A percentile compares a stretch with the other conserved stretches of the same genome.
These are phyloP conservation scores for Myxozyma lipomycoides DNA, from an alignment of 805 yeast genomes.

Conservation along the genomic window DNA sequence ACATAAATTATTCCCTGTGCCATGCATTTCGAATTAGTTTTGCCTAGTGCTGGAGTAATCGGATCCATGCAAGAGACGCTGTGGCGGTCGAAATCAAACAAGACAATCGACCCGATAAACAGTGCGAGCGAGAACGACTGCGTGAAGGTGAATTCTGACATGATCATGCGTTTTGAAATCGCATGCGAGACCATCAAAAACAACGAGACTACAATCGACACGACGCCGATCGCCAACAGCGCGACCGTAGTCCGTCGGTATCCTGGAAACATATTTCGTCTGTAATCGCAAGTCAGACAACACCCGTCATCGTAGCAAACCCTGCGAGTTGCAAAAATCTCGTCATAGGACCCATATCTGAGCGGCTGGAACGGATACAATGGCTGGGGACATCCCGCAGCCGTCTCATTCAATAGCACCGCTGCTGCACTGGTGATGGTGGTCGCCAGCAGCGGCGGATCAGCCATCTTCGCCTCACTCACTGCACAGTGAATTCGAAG, in stretches of 20 bases:
- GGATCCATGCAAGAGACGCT: conserved; percentile 12
- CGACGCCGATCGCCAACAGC: conserved; percentile 16
- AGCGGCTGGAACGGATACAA: conserved; percentile 12
- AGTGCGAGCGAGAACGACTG: conserved; percentile 16
- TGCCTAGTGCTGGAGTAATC: conserved; percentile 19
- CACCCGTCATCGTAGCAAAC: conserved; percentile 15
- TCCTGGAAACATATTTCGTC: conserved; percentile 1
- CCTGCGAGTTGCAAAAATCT: conserved; percentile 1
- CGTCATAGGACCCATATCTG: background rate
- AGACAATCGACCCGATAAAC: conserved; percentile 8
- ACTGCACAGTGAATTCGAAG: no score
- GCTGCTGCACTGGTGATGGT: no score
- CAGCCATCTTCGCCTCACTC: no score
- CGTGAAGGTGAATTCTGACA: conserved; percentile 18
- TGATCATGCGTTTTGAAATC: conserved; percentile 18
- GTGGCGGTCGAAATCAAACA: conserved; percentile 14
- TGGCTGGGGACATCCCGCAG: conserved; percentile 17
- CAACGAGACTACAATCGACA: conserved; percentile 13
- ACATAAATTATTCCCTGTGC: conserved; percentile 20
- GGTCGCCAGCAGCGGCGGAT: background rate
- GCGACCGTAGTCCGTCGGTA: conserved; percentile 2
- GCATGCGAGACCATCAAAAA: conserved; percentile 21
- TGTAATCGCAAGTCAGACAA: conserved; percentile 23
- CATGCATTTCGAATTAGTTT: conserved; percentile 15
- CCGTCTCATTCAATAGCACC: conserved; percentile 19